Conservation (phyloP, 169 alveolate species). For the Cryptosporidium parvum region DNA sequence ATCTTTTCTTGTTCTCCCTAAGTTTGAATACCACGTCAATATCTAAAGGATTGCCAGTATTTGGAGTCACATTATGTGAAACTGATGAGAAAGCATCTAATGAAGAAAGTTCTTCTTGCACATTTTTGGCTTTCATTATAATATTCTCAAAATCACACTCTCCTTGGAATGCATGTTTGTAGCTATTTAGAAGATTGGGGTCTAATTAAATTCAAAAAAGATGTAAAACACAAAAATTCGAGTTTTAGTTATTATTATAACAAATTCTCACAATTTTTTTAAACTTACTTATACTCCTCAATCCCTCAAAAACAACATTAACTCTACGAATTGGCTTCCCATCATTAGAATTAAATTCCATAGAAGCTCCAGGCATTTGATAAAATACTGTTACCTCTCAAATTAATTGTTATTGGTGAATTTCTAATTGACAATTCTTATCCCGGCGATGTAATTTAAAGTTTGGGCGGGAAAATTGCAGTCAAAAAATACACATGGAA, state of each 20-base stretch:
- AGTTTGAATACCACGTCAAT: slow-evolving; percentile 26
- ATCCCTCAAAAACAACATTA: slow-evolving; percentile 51
- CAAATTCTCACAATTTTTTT: not conserved
- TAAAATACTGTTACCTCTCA: not conserved
- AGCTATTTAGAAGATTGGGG: not conserved
- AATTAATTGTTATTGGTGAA: not conserved
- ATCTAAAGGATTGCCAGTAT: not conserved
- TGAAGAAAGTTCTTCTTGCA: slow-evolving; percentile 21
- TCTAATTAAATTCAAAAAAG: not conserved
- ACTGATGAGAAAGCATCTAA: slow-evolving; percentile 40
- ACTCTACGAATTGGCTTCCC: not conserved
- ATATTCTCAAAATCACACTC: slow-evolving; percentile 8
- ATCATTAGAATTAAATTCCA: not conserved
- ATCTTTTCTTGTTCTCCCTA: slow-evolving; percentile 10
- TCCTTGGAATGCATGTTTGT: slow-evolving; percentile 3
- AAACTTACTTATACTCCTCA: slow-evolving; percentile 35
- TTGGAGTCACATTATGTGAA: slow-evolving; percentile 8
- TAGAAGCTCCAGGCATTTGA: slow-evolving; percentile 1
- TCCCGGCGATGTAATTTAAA: not conserved
- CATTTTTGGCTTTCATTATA: not conserved
- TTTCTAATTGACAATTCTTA: not conserved
- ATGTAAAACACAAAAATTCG: not conserved
- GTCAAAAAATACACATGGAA: slow-evolving; percentile 1
- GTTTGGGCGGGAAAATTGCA: not conserved
- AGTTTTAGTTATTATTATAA: not conserved